phyloP scores from a whole-genome alignment of 192 early-diverging fungal species.

The Martensiomyces pterosporus region DNA sequence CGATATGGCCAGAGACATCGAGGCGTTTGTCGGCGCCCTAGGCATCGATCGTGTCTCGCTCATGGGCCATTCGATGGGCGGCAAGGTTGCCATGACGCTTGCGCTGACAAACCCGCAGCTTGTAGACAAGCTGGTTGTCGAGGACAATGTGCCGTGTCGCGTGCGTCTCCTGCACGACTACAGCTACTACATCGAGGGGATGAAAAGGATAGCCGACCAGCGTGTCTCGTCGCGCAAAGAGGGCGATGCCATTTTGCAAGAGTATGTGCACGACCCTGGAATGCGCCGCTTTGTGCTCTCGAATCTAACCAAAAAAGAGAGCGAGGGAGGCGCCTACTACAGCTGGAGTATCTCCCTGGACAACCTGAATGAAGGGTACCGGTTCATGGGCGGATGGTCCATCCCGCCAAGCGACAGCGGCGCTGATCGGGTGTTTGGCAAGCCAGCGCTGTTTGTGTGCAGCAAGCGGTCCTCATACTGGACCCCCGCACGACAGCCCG shows the following conservation, averaged over 20 bases:
- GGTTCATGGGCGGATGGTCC: conserved; percentile 33
- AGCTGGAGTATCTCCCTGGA: conserved; percentile 64
- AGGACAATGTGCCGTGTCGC: conserved; percentile 55
- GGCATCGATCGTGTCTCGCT: conserved; percentile 53
- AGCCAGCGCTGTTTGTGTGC: conserved; percentile 64
- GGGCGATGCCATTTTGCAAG: conserved; percentile 52
- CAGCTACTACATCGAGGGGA: conserved; percentile 43
- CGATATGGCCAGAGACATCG: conserved; percentile 78
- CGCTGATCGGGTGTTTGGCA: conserved; percentile 38
- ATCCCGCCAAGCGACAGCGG: conserved; percentile 22
- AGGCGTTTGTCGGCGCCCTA: conserved; percentile 61
- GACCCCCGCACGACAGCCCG: conserved; percentile 35
- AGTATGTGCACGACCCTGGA: conserved; percentile 40
- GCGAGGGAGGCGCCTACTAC: conserved; percentile 26
- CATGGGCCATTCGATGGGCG: conserved; percentile 92
- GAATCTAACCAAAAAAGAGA: conserved; percentile 67
- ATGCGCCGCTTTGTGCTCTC: conserved; percentile 73
- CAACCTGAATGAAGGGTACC: conserved; percentile 49
- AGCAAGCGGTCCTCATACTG: conserved; percentile 63
- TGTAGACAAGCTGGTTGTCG: conserved; percentile 48
- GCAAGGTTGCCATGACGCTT: conserved; percentile 59
- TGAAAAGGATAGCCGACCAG: conserved; percentile 52
- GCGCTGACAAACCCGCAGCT: conserved; percentile 38
- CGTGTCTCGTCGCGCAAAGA: conserved; percentile 47
- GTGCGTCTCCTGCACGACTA: conserved; percentile 49